Evolutionary conservation across 495 filamentous ascomycete species (phyloP).

Genomic region (Aspergillus biplanus): DNA sequence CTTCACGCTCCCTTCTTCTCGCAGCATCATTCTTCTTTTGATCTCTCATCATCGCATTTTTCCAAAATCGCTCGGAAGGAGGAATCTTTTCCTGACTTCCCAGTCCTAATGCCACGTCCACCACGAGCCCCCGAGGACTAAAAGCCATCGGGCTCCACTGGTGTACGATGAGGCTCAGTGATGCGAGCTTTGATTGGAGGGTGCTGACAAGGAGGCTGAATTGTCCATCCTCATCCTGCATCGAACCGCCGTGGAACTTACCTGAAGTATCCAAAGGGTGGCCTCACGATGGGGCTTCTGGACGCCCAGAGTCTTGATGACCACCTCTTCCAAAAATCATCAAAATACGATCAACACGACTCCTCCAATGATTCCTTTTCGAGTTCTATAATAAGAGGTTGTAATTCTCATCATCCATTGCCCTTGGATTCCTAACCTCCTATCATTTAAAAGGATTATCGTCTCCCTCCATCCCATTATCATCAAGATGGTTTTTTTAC

Average conservation of each 20-base stretch:
- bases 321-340: neutral
- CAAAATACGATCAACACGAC: neutral
- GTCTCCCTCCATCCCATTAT: neutral
- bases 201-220: slow-evolving; percentile 30
- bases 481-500: neutral
- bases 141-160: slow-evolving; percentile 24
- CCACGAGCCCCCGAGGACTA: slow-evolving; percentile 26
- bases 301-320: slow-evolving; percentile 4
- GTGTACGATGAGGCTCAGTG: slow-evolving; percentile 25
- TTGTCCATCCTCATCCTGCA: slow-evolving; percentile 28
- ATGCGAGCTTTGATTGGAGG: slow-evolving; percentile 20
- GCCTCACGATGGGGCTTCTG: slow-evolving; percentile 1
- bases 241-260: slow-evolving; percentile 32
- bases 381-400: no score
- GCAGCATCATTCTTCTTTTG: no score
- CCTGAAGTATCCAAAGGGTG: slow-evolving; percentile 4
- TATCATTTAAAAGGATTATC: neutral
- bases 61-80: slow-evolving; percentile 3
- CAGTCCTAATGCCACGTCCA: slow-evolving; percentile 26
- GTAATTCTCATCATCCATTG: neutral
- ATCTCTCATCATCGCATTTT: neutral
- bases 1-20: no score
- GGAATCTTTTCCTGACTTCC: slow-evolving; percentile 6
- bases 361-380: no score
- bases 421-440: neutral